These are phyloP conservation scores for Rhodamnia rubescens DNA, from an alignment of 345 rosid genomes.

Conservation along the genomic window DNA sequence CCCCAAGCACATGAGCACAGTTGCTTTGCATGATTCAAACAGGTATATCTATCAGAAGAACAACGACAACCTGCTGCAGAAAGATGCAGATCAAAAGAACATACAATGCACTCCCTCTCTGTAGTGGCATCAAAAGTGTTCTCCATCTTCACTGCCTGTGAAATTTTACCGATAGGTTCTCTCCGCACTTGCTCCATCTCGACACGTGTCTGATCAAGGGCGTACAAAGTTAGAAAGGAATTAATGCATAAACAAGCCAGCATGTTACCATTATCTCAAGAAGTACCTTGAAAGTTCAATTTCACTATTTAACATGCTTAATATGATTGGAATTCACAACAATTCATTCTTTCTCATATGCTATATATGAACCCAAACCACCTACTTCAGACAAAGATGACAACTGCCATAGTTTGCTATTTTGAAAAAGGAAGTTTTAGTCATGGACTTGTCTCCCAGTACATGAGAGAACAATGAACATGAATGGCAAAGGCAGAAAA, in stretches of 20 bases:
- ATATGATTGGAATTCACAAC: background rate
- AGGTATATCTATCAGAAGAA: slow-evolving; percentile 81
- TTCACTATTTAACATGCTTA: background rate
- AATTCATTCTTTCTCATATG: background rate
- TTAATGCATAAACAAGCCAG: background rate
- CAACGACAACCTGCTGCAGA: slow-evolving; percentile 97
- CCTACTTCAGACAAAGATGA: background rate
- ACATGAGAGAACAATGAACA: background rate
- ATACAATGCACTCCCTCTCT: slow-evolving; percentile 86
- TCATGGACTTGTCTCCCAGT: background rate
- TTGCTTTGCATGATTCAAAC: slow-evolving; percentile 83
- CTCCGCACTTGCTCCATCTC: slow-evolving; percentile 62
- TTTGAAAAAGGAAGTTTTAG: background rate
- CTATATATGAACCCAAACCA: background rate
- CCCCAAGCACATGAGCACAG: slow-evolving; percentile 67
- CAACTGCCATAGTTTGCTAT: background rate
- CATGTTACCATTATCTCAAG: background rate
- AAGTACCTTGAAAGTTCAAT: background rate
- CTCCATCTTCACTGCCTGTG: slow-evolving; percentile 76
- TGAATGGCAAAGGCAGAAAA: background rate
- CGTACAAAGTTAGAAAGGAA: background rate
- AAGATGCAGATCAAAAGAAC: slow-evolving; percentile 89
- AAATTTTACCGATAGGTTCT: slow-evolving; percentile 47
- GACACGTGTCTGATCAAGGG: slow-evolving; percentile 55
- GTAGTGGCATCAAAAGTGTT: slow-evolving; percentile 72